Base-by-base conservation (phyloP, 202 grass and related monocot genomes). In the Setaria italica region DNA sequence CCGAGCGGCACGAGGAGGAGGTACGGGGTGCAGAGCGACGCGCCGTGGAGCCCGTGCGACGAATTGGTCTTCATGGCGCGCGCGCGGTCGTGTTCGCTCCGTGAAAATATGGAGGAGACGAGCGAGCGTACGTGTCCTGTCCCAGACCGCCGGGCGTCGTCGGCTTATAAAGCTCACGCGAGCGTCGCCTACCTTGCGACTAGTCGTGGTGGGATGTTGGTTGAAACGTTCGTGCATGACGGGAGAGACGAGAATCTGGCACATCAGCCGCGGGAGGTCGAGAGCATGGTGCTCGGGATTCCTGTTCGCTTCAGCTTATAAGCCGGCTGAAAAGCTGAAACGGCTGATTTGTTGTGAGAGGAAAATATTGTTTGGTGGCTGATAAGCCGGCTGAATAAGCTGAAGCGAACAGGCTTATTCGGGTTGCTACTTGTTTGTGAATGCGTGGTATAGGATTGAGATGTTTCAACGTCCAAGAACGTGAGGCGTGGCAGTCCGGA, bases 1-100 rank as follows among this genome's bases (percentile, higher is more conserved):
- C 88, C 86, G 47, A 93, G 80, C 45, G 89, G 84, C 63, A 90
- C 39, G 19, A 90, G 82, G 48, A 97, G 76, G 60, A 90, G 51
- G 64, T 89, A 74, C 56, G 70, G 77, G 13, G 70, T 63, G 85
- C 81, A 85, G 2, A 85, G 89, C 16, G 82, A 50, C 20, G 82
- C 53, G 13, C 25, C 11, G 76, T 59, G 55, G 82, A 80, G 30
- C 8, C 76, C 45, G 60, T 87, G 74, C 42, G 86, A 78, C 25
- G 43, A 46, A 46, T 19, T 1, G 51, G 71, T 68, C 88, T 88
- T 86, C 86, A 84, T 88, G 62, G 76, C 66, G 33, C 30, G 19
- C 20, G 42, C 30, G 45, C 50, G 32, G 0, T 37, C 62, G 15
- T 34, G 3, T 9, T 33, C 21, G 70, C 49, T 10, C 70, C 30